Conservation (phyloP, 2,329 filamentous ascomycete genomes). For the Xylaria sp. region DNA sequence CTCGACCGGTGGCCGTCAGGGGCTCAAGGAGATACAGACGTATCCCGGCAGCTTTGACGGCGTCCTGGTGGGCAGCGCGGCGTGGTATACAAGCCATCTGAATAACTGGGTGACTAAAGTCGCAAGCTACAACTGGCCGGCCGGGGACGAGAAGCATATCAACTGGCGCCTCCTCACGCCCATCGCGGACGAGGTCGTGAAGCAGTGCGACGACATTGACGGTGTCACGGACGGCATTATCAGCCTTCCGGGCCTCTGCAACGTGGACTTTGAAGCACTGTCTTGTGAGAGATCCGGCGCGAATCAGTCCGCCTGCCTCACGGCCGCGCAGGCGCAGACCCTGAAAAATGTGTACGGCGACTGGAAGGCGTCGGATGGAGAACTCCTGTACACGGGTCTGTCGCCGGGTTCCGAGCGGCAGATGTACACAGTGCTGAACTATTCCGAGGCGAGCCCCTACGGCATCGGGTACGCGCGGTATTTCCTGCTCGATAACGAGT, state of each 20-base stretch:
- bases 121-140: slow-evolving; percentile 59
- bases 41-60: slow-evolving; percentile 68
- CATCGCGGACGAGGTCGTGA: slow-evolving; percentile 53
- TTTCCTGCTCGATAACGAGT: slow-evolving; percentile 53
- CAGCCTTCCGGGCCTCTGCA: slow-evolving; percentile 57
- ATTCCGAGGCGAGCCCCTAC: slow-evolving; percentile 47
- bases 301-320: slow-evolving; percentile 54
- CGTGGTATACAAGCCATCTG: slow-evolving; percentile 63
- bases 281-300: slow-evolving; percentile 49
- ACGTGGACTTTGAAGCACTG: slow-evolving; percentile 54
- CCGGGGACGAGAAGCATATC: slow-evolving; percentile 56
- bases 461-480: slow-evolving; percentile 52
- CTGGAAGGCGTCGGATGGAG: slow-evolving; percentile 45
- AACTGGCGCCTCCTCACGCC: slow-evolving; percentile 57
- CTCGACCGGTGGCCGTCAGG: slow-evolving; percentile 68
- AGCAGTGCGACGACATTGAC: slow-evolving; percentile 63
- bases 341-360: slow-evolving; percentile 48
- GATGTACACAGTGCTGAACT: slow-evolving; percentile 49
- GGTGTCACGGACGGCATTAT: slow-evolving; percentile 62
- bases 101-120: slow-evolving; percentile 55
- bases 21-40: slow-evolving; percentile 62
- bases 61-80: slow-evolving; percentile 59
- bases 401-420: slow-evolving; percentile 58
- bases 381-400: slow-evolving; percentile 55
- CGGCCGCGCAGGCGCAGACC: slow-evolving; percentile 53